Evolutionary conservation across 1,284 basidiomycete genomes (phyloP).

Genomic region (Fomes fomentarius): DNA sequence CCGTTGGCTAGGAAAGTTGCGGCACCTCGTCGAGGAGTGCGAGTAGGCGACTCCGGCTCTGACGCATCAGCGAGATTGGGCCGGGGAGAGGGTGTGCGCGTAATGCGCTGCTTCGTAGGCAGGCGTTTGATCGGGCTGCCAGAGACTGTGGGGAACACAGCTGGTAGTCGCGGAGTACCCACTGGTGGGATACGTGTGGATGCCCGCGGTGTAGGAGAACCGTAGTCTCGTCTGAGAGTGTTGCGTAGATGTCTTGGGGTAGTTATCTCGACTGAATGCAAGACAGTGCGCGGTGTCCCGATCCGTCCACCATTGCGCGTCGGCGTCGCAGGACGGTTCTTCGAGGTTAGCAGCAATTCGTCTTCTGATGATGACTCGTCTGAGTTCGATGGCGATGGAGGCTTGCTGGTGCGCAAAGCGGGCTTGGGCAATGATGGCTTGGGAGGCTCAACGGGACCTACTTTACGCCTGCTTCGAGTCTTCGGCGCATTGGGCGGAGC

Average conservation of each 20-base stretch:
- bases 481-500: background rate
- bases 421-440: background rate
- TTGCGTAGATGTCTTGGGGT: conserved; percentile 29
- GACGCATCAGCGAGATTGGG: background rate
- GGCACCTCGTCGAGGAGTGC: conserved; percentile 20
- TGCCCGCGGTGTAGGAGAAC: conserved; percentile 17
- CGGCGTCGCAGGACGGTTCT: conserved; percentile 34
- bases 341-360: conserved; percentile 39
- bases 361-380: conserved; percentile 30
- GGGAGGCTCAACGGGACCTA: background rate
- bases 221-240: conserved; percentile 9
- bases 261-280: conserved; percentile 45
- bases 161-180: conserved; percentile 15
- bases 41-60: conserved; percentile 1
- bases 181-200: conserved; percentile 3
- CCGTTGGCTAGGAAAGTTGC: conserved; percentile 31
- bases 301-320: conserved; percentile 18
- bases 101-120: background rate
- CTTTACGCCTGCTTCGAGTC: conserved; percentile 2
- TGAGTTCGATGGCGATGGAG: background rate
- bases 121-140: conserved; percentile 10
- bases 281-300: conserved; percentile 35
- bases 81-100: conserved; percentile 6
- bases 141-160: conserved; percentile 12
- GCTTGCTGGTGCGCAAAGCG: background rate